phyloP scores from a whole-genome alignment of 2,329 filamentous ascomycete genomes.

The Claviceps fusiformis region DNA sequence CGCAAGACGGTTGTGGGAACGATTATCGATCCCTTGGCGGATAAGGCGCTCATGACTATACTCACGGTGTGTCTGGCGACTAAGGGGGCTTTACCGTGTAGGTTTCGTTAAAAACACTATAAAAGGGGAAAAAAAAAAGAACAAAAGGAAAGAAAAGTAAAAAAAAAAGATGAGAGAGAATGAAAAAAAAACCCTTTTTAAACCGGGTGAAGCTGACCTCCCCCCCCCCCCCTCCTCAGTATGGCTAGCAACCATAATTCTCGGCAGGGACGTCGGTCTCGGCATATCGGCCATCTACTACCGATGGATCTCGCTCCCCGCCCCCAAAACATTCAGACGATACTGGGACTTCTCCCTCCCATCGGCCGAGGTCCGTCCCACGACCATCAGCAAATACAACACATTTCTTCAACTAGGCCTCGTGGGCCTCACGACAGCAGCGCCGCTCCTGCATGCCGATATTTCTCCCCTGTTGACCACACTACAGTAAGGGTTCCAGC shows the following conservation, averaged over 20 bases:
- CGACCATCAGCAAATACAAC: conserved; percentile 80
- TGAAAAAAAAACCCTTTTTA: too few species aligned
- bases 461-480: conserved; percentile 40
- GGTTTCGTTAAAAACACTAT: conserved; percentile 15
- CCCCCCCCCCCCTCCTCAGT: conserved; percentile 31
- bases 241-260: conserved; percentile 79
- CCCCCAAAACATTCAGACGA: conserved; percentile 78
- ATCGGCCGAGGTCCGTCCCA: conserved; percentile 71
- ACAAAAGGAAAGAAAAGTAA: too few species aligned
- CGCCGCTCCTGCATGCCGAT: conserved; percentile 57
- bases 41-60: conserved; percentile 92
- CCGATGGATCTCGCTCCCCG: conserved; percentile 84
- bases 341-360: conserved; percentile 98
- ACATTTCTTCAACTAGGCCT: conserved; percentile 82
- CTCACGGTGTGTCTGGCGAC: conserved; percentile 72
- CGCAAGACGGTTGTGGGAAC: conserved; percentile 88
- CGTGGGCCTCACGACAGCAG: conserved; percentile 69
- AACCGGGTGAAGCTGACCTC: neutral
- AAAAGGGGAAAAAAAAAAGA: too few species aligned
- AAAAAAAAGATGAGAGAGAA: too few species aligned
- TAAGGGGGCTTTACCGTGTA: conserved; percentile 70
- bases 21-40: conserved; percentile 91
- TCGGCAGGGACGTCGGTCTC: conserved; percentile 75
- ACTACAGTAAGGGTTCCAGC: conserved; percentile 43
- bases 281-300: conserved; percentile 85